A percentile compares a stretch with the other conserved stretches of the same genome.
These are phyloP conservation scores for Sporodiniella umbellata DNA, from an alignment of 371 early-diverging fungal species.

Conservation along the genomic window DNA sequence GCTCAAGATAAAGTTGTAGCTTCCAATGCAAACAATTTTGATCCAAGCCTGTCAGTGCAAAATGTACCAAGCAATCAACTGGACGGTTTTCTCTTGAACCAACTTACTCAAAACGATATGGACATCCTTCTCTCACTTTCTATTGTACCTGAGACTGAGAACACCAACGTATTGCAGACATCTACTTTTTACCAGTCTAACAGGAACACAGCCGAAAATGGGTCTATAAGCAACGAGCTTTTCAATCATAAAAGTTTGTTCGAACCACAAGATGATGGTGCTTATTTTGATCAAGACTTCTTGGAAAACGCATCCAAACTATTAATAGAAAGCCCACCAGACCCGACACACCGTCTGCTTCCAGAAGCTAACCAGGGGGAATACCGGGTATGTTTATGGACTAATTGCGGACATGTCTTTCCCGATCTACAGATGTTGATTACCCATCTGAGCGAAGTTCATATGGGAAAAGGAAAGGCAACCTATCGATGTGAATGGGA, in stretches of 20 bases:
- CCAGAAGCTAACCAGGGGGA: not conserved
- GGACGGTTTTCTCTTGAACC: not conserved
- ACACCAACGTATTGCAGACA: not conserved
- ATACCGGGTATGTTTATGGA: constrained; percentile 12
- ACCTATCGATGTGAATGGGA: constrained; percentile 80
- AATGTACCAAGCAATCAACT: not conserved
- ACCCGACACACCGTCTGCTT: not conserved
- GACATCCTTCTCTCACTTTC: not conserved
- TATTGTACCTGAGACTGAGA: not conserved
- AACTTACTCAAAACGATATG: not conserved
- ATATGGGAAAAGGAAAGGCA: constrained; percentile 36
- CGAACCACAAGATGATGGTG: not conserved
- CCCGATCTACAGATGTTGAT: constrained; percentile 13
- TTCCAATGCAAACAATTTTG: not conserved
- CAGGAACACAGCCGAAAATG: not conserved
- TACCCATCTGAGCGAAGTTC: constrained; percentile 15
- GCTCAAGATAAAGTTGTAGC: not conserved
- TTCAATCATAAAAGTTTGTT: not conserved
- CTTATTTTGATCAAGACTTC: not conserved
- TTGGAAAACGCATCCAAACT: not conserved
- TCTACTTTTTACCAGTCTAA: not conserved
- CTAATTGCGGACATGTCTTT: constrained; percentile 15
- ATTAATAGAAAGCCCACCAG: not conserved
- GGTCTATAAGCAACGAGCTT: not conserved
- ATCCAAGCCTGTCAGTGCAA: not conserved